Evolutionary conservation across 140 eudicot genomes (phyloP), one percentile per base, ranked within the genome.

Genomic region (Anethum foeniculum): DNA sequence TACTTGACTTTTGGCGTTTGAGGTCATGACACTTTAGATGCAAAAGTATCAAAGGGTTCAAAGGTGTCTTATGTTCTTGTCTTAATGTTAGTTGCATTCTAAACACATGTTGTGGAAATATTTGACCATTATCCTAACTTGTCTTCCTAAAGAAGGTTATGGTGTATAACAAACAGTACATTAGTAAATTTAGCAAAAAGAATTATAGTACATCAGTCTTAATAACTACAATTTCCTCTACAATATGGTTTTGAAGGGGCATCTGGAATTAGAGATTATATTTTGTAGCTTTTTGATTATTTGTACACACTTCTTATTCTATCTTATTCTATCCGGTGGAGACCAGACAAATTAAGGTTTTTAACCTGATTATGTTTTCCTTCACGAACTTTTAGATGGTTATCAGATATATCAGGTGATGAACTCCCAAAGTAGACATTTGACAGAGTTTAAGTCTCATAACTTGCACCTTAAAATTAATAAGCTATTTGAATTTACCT

Each of bases 1-100:
- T 47, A 38, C 27, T 71, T 71, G 27, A 25, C 28, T 71, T 71
- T 71, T 71, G 76, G 76, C 38, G 76, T 71, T 19, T 39, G 48
- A 71, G 76, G 39, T 19, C 28, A 16, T 38, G 49, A 71, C 14
- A 19, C 14, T 71, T 71, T 0, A 71, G 19, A 19, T 38, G 48
- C 49, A 71, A 16, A 30, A 69, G 43, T 69, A 68, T 30, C 16
- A 3, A 14, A 15, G 27, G 48, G 23, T 71, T 34, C 25, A 8
- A 6, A 71, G 25, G 46, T 71, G 46, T 9, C 13, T 21, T 52
- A 25, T 51, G 3, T 0, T 3, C 21, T 16, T 16, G 58, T 52
- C 23, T 19, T 16, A 7, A 18, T 30, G 12, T 69, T 69, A 68
- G 13, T 69, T 69, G 75, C 46, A 34, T 69, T 15, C 44, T 34